Conservation (phyloP, 2,329 filamentous ascomycete genomes). For the Trichoderma sp. region DNA sequence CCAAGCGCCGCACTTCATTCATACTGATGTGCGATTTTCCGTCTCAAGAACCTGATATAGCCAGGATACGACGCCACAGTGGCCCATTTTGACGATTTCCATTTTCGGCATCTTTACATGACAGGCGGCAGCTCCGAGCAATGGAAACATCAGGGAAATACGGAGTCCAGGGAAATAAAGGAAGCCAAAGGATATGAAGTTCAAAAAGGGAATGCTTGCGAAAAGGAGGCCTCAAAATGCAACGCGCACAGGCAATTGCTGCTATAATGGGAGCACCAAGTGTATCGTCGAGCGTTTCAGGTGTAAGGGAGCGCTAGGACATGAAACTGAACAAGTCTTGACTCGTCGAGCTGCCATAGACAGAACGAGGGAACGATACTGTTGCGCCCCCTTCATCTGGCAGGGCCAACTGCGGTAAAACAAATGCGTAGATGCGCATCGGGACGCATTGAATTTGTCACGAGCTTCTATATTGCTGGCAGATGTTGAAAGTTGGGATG, state of each 20-base stretch:
- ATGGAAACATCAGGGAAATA: not conserved
- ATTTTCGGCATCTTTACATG: not conserved
- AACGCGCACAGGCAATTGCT: not conserved
- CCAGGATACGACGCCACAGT: not conserved
- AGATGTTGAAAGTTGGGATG: not conserved
- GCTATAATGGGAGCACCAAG: not conserved
- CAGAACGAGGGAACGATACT: not conserved
- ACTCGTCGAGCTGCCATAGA: not conserved
- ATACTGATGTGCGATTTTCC: not conserved
- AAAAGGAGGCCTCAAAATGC: constrained; percentile 11
- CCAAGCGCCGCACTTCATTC: not conserved
- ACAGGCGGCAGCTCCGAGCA: not conserved
- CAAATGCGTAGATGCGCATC: not conserved
- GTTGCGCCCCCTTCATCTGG: not conserved
- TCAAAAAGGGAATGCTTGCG: not conserved
- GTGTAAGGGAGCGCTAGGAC: not conserved
- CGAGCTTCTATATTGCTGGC: not conserved
- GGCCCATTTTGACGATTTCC: not conserved
- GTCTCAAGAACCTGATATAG: not conserved
- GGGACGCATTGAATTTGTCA: not conserved
- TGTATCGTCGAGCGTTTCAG: constrained; percentile 18
- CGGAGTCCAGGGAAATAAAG: not conserved
- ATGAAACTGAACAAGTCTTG: constrained; percentile 1
- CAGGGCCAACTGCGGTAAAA: not conserved
- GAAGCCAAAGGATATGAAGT: not conserved